These are phyloP conservation scores for Ilyonectria destructans DNA, from an alignment of 2,329 filamentous ascomycete genomes.

Conservation along the genomic window DNA sequence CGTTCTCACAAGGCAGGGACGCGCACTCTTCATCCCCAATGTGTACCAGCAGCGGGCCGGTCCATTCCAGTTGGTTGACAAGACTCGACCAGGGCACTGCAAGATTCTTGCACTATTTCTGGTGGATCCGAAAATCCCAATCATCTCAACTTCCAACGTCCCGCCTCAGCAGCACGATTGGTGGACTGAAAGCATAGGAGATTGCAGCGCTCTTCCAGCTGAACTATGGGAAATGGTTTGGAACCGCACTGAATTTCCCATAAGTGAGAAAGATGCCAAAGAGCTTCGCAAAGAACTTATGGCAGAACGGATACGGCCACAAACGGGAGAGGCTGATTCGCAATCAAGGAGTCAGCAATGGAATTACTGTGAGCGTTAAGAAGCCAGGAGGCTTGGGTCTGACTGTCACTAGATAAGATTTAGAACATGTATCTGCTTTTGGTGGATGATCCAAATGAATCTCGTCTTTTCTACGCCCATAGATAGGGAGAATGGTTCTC, in stretches of 20 bases:
- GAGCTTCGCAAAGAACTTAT: neutral
- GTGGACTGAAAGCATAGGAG: conserved; percentile 46
- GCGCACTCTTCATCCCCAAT: conserved; percentile 72
- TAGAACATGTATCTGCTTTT: no score
- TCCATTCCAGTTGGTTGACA: conserved; percentile 68
- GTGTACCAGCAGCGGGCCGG: conserved; percentile 66
- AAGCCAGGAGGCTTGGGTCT: no score
- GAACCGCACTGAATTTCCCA: neutral
- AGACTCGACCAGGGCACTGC: conserved; percentile 69
- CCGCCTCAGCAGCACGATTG: conserved; percentile 61
- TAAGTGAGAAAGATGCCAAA: neutral
- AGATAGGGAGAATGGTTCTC: no score
- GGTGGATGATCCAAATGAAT: no score
- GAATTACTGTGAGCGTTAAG: neutral
- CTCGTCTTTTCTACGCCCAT: no score
- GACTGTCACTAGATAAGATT: no score
- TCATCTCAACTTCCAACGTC: conserved; percentile 62
- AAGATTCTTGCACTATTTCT: conserved; percentile 74
- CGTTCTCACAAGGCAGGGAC: conserved; percentile 62
- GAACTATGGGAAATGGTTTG: neutral
- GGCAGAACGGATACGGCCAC: neutral
- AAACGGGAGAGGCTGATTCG: neutral
- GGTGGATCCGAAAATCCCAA: conserved; percentile 68
- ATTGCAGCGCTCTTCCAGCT: no score
- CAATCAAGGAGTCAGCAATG: neutral